phyloP scores from a whole-genome alignment of 2,329 filamentous ascomycete species.

The Pseudohalonectria lignicola region DNA sequence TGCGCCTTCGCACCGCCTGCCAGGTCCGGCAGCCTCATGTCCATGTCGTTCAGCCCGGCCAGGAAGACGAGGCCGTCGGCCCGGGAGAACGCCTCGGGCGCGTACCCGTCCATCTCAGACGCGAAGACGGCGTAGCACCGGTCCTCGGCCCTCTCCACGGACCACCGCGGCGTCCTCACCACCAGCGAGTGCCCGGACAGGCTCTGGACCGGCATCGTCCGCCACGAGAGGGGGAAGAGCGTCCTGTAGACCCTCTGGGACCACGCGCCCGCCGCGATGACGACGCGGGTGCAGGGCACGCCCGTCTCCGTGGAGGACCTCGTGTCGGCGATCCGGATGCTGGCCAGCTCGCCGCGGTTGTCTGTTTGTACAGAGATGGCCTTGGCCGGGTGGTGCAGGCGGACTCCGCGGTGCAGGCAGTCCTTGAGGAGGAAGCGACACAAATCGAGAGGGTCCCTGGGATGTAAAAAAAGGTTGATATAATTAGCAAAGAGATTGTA shows the following conservation, averaged over 20 bases:
- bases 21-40: conserved; percentile 46
- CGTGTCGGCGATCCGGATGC: conserved; percentile 36
- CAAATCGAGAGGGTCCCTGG: conserved; percentile 50
- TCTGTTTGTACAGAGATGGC: conserved; percentile 43
- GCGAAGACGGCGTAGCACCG: conserved; percentile 60
- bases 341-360: conserved; percentile 34
- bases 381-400: conserved; percentile 53
- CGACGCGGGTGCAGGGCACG: conserved; percentile 51
- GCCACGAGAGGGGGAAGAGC: conserved; percentile 48
- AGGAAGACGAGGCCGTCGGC: conserved; percentile 60
- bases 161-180: conserved; percentile 46
- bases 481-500: background rate
- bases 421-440: conserved; percentile 53
- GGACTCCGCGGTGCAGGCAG: conserved; percentile 47
- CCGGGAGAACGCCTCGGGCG: conserved; percentile 61
- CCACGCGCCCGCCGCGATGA: conserved; percentile 64
- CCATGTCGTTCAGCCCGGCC: conserved; percentile 56
- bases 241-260: conserved; percentile 51
- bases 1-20: conserved; percentile 39
- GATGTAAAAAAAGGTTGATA: background rate
- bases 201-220: conserved; percentile 44
- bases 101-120: conserved; percentile 41
- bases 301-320: conserved; percentile 31
- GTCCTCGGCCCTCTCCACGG: conserved; percentile 24
- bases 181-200: conserved; percentile 66